Base-by-base conservation (phyloP, 345 rosid species). In the Limnanthes douglasii region DNA sequence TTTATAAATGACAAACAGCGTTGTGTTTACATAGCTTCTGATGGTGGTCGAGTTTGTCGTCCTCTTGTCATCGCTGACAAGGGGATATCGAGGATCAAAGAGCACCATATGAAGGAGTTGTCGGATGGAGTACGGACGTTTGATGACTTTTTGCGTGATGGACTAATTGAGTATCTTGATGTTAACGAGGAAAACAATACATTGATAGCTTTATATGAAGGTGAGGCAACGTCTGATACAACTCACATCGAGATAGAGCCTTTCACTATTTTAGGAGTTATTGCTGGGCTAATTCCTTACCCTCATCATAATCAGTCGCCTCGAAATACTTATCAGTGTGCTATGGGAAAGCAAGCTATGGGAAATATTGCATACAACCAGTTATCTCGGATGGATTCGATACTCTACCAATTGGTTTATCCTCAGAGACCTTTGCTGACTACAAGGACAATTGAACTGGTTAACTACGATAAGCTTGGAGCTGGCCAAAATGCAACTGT, bases 311-410 rank as follows among this genome's bases (percentile, higher is more conserved):
- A 88, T 56, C 97, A 88, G 62, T 88, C 95, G 46, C 97, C 97
- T 39, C 70, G 97, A 64, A 88, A 88, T 51, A 88, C 95, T 11
- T 88, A 83, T 53, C 95, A 79, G 95, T 88, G 97, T 61, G 95
- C 95, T 35, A 88, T 88, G 95, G 97, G 97, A 40, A 88, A 88
- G 72, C 97, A 88, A 70, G 93, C 94, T 8, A 88, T 88, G 97
- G 97, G 95, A 43, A 88, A 79, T 52, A 76, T 88, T 39, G 94
- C 95, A 37, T 79, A 76, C 59, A 88, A 88, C 57, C 84, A 88
- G 86, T 62, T 83, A 31, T 38, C 51, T 40, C 81, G 95, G 61
- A 83, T 76, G 93, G 97, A 88, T 70, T 37, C 95, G 4, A 56
- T 88, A 44, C 86, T 83, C 32, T 88, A 83, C 61, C 59, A 79